Base-by-base conservation (phyloP, 352 stramenopile species). In the Phytophthora aleatoria region DNA sequence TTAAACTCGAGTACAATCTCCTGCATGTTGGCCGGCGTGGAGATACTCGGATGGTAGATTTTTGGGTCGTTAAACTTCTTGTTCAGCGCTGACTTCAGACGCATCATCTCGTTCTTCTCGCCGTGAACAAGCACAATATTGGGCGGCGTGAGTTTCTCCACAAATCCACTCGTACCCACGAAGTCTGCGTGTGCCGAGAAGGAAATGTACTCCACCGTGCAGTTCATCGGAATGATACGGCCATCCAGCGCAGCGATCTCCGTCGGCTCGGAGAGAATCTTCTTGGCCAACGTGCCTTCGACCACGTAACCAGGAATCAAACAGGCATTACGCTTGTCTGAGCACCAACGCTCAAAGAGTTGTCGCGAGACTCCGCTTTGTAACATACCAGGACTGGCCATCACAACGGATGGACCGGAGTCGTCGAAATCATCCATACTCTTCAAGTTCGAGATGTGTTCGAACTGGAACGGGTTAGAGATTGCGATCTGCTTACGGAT, bases 281-380 rank as follows among this genome's bases (percentile, higher is more conserved):
- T 98, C 68, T 99, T 99, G 2, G 97, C 97, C 7, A 99, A 73
- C 3, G 97, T 99, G 47, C 98, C 97, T 73, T 99, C 97, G 0
- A 99, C 97, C 27, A 98, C 96, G 73, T 99, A 99, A 36, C 98
- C 98, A 26, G 98, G 97, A 73, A 99, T 99, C 47, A 99, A 86
- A 47, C 99, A 98, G 11, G 96, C 97, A 73, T 99, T 99, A 51
- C 97, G 97, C 31, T 98, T 97, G 76, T 99, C 96, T 11, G 87
- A 89, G 57, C 96, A 98, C 97, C 97, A 99, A 26, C 92, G 83
- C 75, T 99, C 97, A 74, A 99, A 99, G 0, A 99, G 81, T 68
- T 99, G 89, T 15, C 98, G 90, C 10, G 91, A 99, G 1, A 99
- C 97, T 62, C 98, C 98, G 57, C 87, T 98, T 70, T 99, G 97